A percentile compares a stretch with the other conserved stretches of the same genome.
These are phyloP conservation scores for Fonsecaea monophora DNA, from an alignment of 2,329 filamentous ascomycete species.

Conservation along the genomic window DNA sequence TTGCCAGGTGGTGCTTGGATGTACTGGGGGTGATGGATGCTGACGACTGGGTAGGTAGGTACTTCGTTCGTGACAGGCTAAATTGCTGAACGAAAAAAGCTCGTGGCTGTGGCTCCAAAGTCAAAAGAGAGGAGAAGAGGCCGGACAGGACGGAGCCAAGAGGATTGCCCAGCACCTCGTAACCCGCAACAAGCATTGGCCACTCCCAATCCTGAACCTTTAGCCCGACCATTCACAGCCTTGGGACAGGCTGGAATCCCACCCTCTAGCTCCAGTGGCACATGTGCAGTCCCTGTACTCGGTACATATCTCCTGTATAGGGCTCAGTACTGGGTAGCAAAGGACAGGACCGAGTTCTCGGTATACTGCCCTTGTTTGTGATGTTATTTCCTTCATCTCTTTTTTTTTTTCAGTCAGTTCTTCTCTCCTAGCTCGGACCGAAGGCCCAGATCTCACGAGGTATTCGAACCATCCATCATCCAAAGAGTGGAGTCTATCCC, in stretches of 20 bases:
- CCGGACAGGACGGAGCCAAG: neutral
- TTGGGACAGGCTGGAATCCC: slow-evolving; percentile 1
- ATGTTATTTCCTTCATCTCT: neutral
- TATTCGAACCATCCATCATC: neutral
- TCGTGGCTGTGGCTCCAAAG: slow-evolving; percentile 3
- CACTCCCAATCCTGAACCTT: slow-evolving; percentile 12
- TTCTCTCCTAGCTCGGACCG: neutral
- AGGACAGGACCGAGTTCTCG: neutral
- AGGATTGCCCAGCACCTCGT: slow-evolving; percentile 1
- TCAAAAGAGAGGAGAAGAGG: neutral
- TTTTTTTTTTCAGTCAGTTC: neutral
- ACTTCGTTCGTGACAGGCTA: slow-evolving; percentile 3
- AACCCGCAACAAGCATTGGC: slow-evolving; percentile 10
- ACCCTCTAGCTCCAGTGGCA: slow-evolving; percentile 7
- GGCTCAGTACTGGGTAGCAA: neutral
- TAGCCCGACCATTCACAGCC: slow-evolving; percentile 10
- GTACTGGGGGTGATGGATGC: neutral
- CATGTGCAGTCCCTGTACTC: neutral
- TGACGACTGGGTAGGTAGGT: neutral
- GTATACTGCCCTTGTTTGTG: neutral
- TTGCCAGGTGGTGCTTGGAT: neutral
- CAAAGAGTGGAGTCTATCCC: neutral
- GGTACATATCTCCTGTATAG: too few relatives aligned
- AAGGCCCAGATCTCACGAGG: neutral
- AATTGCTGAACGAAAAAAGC: slow-evolving; percentile 11